These are phyloP conservation scores for Leccinum longicurvipes DNA, from an alignment of 768 basidiomycete genomes.

Conservation along the genomic window DNA sequence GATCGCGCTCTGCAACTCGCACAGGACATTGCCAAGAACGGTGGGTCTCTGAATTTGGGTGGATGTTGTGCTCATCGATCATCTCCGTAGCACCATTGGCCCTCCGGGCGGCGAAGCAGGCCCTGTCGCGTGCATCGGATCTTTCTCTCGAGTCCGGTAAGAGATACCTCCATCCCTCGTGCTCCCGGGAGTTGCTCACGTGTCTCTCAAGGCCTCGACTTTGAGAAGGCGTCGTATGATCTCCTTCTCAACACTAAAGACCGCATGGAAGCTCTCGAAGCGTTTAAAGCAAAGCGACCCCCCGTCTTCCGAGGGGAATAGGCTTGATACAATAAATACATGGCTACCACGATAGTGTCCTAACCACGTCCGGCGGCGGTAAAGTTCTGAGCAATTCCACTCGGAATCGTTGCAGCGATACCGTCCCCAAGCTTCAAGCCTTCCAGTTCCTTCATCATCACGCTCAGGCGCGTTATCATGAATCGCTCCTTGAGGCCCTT, in stretches of 20 bases:
- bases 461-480: constrained; percentile 67
- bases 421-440: constrained; percentile 57
- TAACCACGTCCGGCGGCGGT: constrained; percentile 45
- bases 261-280: constrained; percentile 77
- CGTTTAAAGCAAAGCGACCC: constrained; percentile 80
- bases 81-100: constrained; percentile 69
- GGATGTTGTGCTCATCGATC: not conserved
- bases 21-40: constrained; percentile 60
- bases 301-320: constrained; percentile 83
- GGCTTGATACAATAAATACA: not conserved
- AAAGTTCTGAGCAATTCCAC: constrained; percentile 53
- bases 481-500: constrained; percentile 54
- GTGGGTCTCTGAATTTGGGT: constrained; percentile 35
- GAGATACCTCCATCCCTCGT: not conserved
- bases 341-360: constrained; percentile 15
- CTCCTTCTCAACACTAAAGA: constrained; percentile 71
- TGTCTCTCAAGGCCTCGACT: constrained; percentile 70
- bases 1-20: constrained; percentile 74
- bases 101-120: constrained; percentile 82
- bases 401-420: constrained; percentile 55
- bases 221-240: constrained; percentile 85
- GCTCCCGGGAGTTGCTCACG: not conserved
- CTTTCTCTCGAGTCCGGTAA: constrained; percentile 73
- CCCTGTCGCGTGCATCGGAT: constrained; percentile 77
- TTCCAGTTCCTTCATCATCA: constrained; percentile 88